Base-by-base conservation (phyloP, 2,329 filamentous ascomycete genomes). In the Alternaria burnsii region DNA sequence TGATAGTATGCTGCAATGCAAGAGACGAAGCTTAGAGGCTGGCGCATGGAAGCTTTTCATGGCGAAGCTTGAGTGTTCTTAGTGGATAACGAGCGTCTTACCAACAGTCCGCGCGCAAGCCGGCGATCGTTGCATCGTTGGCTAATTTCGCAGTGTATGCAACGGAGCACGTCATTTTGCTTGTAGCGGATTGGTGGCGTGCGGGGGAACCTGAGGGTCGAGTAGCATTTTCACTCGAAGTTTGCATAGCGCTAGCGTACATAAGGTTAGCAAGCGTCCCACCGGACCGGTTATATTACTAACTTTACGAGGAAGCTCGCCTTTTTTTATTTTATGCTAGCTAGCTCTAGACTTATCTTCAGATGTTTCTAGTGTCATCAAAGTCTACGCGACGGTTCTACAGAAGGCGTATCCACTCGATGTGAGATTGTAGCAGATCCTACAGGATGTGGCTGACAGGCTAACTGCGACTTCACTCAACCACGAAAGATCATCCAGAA, bases 91-190 rank as follows among this genome's bases (percentile, higher is more conserved):
- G 38, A 54, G 42, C 42, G 26, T 30, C 30, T 22, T 43, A 51
- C 43, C 51, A 34, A 47, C 44, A 48, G 58, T 67, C 62, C 52
- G 58, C 52, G 30, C 32, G 54, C 32, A 32, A 43, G 48, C n/a
- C 47, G 57, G 54, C 58, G 26, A 52, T 47, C 34, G 5, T 41
- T 42, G 55, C 40, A 32, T 22, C 26, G 55, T 44, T 43, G 52
- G 51, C 44, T 52, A 28, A 55, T 51, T 48, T 42, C 55, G 47
- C 30, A 32, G 47, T 57, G 14, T 44, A 32, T 63, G 64, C 43
- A 64, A 69, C 61, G 26, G 51, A 71, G 68, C 68, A 71, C 68
- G 67, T 56, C 62, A 71, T 71, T 52, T 71, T 32, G 8, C 41
- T 48, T 55, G 32, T 18, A 40, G 34, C 22, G 58, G 67, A 71